phyloP scores from a whole-genome alignment of 2,329 filamentous ascomycete genomes.

The Talaromyces rugulosus region DNA sequence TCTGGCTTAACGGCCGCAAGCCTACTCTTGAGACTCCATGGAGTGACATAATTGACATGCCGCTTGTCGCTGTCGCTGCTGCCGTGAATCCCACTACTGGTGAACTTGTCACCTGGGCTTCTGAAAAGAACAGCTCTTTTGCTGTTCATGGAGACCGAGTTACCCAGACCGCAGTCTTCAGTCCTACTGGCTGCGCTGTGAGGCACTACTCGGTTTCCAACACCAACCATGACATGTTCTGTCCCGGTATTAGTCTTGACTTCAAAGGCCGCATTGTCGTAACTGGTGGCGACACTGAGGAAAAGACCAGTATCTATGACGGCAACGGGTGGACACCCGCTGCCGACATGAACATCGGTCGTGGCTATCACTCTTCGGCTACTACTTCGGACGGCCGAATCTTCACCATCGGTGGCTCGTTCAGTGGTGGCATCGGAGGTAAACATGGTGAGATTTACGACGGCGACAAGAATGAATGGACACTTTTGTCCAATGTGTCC shows the following conservation, averaged over 20 bases:
- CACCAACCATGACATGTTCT: conserved; percentile 16
- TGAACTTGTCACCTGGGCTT: conserved; percentile 11
- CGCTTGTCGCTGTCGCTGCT: conserved; percentile 13
- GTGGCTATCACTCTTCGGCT: conserved; percentile 52
- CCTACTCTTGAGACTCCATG: conserved; percentile 8
- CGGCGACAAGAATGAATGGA: conserved; percentile 46
- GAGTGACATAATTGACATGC: conserved; percentile 12
- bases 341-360: conserved; percentile 43
- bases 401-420: conserved; percentile 58
- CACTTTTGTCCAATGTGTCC: conserved; percentile 37
- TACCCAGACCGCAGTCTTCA: conserved; percentile 14
- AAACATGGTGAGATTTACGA: conserved; percentile 58
- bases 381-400: conserved; percentile 51
- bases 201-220: conserved; percentile 9
- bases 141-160: conserved; percentile 6
- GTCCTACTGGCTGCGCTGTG: conserved; percentile 7
- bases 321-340: conserved; percentile 36
- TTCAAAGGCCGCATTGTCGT: conserved; percentile 49
- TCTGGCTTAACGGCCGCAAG: neutral
- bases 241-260: conserved; percentile 48
- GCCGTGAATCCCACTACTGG: conserved; percentile 11
- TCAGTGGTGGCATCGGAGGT: conserved; percentile 45
- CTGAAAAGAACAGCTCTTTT: conserved; percentile 9
- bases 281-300: conserved; percentile 50
- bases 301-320: conserved; percentile 48